Conservation (phyloP, 495 filamentous ascomycete species). For the Xylaria intraflava region DNA sequence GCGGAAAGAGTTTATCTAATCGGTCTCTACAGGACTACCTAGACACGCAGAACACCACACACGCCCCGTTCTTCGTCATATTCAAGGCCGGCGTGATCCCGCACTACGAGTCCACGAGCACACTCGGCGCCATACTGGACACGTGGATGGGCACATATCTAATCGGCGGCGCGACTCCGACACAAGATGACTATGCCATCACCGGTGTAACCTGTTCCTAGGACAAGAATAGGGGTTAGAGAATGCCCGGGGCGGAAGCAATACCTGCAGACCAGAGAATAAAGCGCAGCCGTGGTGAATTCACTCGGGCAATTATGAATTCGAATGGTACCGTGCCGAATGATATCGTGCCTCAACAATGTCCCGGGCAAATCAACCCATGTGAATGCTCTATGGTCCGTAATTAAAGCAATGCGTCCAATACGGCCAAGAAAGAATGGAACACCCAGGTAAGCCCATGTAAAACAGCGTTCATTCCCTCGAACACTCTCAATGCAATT, state of each 20-base stretch:
- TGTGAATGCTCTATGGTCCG: too few species aligned
- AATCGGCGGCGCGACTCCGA: neutral
- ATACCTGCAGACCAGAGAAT: neutral
- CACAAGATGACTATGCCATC: neutral
- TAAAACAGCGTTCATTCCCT: too few species aligned
- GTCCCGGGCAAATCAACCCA: too few species aligned
- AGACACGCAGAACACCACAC: conserved; percentile 1
- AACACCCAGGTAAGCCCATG: too few species aligned
- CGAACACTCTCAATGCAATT: too few species aligned
- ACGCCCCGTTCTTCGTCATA: conserved; percentile 3
- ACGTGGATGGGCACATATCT: conserved; percentile 2
- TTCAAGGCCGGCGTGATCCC: conserved; percentile 7
- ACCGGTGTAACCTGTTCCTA: neutral
- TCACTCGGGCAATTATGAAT: too few species aligned
- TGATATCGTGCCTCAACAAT: too few species aligned
- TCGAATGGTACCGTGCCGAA: too few species aligned
- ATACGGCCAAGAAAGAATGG: too few species aligned
- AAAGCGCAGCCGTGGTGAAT: too few species aligned
- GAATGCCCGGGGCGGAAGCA: neutral
- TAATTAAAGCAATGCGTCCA: too few species aligned
- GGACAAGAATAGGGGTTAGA: too few species aligned
- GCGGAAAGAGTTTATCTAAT: neutral
- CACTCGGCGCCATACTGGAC: neutral
- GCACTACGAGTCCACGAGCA: neutral
- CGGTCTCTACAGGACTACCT: neutral